A percentile compares a stretch with the other conserved stretches of the same genome.
Conservation (phyloP, 140 eudicot genomes). For the Bidens hawaiensis region DNA sequence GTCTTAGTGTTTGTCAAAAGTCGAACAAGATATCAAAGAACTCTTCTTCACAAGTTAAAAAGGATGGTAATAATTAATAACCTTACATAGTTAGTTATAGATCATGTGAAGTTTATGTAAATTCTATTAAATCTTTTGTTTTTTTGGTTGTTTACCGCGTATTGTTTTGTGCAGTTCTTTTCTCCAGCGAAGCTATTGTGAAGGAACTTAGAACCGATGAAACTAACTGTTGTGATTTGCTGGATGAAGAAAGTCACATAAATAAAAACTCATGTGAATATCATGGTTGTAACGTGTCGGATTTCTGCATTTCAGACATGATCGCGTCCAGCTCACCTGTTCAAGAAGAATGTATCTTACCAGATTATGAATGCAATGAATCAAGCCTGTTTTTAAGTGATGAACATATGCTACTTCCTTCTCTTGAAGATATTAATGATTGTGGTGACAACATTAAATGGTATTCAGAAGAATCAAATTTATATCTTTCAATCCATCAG, state of each 20-base stretch:
- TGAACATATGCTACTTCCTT: slow-evolving; percentile 58
- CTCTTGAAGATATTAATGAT: slow-evolving; percentile 55
- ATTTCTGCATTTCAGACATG: slow-evolving; percentile 86
- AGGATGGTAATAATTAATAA: slow-evolving; percentile 56
- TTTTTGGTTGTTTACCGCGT: slow-evolving; percentile 8
- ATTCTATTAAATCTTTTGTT: slow-evolving; percentile 5
- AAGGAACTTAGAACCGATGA: slow-evolving; percentile 36
- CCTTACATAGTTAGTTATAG: too few species aligned
- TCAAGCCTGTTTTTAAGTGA: slow-evolving; percentile 53
- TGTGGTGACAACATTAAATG: slow-evolving; percentile 30
- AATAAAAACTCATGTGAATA: slow-evolving; percentile 44
- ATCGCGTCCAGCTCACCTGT: slow-evolving; percentile 50
- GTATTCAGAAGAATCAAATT: slow-evolving; percentile 51
- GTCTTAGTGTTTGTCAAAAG: slow-evolving; percentile 68
- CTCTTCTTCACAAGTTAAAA: slow-evolving; percentile 43
- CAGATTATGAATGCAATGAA: slow-evolving; percentile 62
- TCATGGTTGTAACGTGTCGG: slow-evolving; percentile 71
- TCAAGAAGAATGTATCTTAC: slow-evolving; percentile 35
- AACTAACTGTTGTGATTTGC: slow-evolving; percentile 32
- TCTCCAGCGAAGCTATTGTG: slow-evolving; percentile 27
- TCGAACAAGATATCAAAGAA: slow-evolving; percentile 67
- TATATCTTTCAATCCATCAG: slow-evolving; percentile 68
- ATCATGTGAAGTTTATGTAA: background rate
- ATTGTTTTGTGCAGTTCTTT: slow-evolving; percentile 35
- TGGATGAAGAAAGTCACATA: slow-evolving; percentile 35